Conservation (phyloP, 2,329 filamentous ascomycete genomes). For the Massarina eburnea region DNA sequence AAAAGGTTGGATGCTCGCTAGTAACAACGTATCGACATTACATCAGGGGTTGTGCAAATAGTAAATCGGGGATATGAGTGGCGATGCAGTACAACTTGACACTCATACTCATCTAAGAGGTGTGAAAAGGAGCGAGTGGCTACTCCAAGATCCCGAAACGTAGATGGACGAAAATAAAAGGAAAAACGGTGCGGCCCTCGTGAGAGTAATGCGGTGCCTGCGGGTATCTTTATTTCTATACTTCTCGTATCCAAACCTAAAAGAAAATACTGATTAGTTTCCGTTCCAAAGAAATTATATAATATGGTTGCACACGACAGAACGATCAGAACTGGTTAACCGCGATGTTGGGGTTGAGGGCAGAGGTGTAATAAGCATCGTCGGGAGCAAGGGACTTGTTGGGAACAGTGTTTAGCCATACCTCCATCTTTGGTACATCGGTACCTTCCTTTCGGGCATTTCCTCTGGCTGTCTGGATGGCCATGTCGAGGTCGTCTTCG, state of each 20-base stretch:
- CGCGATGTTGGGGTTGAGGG: slow-evolving; percentile 14
- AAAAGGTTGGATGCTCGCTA: slow-evolving; percentile 30
- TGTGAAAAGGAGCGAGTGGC: background rate
- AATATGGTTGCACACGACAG: background rate
- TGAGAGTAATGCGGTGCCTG: slow-evolving; percentile 26
- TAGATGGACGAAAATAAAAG: slow-evolving; percentile 7
- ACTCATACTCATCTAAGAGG: no score
- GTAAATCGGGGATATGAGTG: no score
- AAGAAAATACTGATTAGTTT: slow-evolving; percentile 15
- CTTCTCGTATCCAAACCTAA: slow-evolving; percentile 51
- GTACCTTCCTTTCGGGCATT: slow-evolving; percentile 70
- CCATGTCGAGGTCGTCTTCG: slow-evolving; percentile 92
- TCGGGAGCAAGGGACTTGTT: background rate
- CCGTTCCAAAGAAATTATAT: background rate
- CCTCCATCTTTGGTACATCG: slow-evolving; percentile 94
- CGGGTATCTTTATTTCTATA: slow-evolving; percentile 45
- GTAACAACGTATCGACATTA: slow-evolving; percentile 29
- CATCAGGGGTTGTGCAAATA: slow-evolving; percentile 14
- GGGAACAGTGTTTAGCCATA: slow-evolving; percentile 54
- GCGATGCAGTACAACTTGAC: no score
- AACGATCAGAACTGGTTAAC: slow-evolving; percentile 12
- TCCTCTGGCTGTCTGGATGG: slow-evolving; percentile 69
- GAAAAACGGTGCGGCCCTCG: slow-evolving; percentile 21
- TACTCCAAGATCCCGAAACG: background rate
- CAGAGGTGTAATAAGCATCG: slow-evolving; percentile 48